Conservation (phyloP, 257 asterid genomes). For the Asclepias syriaca region DNA sequence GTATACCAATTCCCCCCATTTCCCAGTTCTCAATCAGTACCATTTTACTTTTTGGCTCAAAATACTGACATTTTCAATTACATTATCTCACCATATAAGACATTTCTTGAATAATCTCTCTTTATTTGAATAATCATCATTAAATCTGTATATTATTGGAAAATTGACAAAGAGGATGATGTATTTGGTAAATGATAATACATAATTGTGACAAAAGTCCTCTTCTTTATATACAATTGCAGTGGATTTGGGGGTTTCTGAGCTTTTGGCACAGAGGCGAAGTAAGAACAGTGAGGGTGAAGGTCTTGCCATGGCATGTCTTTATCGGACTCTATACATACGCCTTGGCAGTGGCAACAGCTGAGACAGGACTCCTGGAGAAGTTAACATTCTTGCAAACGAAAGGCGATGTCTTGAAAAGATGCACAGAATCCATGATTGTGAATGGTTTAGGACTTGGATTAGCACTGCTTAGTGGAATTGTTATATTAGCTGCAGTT, state of each 20-base stretch:
- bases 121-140: slow-evolving; percentile 4
- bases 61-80: neutral
- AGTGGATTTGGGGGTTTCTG: slow-evolving; percentile 75
- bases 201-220: neutral
- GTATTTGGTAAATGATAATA: neutral
- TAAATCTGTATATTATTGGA: no score
- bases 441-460: slow-evolving; percentile 77
- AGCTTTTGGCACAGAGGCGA: slow-evolving; percentile 85
- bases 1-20: slow-evolving; percentile 22
- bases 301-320: slow-evolving; percentile 75
- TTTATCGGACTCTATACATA: slow-evolving; percentile 80
- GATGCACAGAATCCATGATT: slow-evolving; percentile 47
- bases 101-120: neutral
- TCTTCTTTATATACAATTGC: slow-evolving; percentile 18
- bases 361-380: slow-evolving; percentile 84
- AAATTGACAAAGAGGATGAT: neutral
- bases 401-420: slow-evolving; percentile 44
- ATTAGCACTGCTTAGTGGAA: slow-evolving; percentile 59
- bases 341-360: slow-evolving; percentile 72
- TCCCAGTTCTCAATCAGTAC: neutral
- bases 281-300: slow-evolving; percentile 46
- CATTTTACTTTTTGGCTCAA: neutral
- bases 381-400: slow-evolving; percentile 71
- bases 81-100: neutral
- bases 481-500: slow-evolving; percentile 61